A percentile compares a stretch with the other conserved stretches of the same genome.
phyloP scores from a whole-genome alignment of 2,329 filamentous ascomycete genomes.

The Magnaporthales sp. region DNA sequence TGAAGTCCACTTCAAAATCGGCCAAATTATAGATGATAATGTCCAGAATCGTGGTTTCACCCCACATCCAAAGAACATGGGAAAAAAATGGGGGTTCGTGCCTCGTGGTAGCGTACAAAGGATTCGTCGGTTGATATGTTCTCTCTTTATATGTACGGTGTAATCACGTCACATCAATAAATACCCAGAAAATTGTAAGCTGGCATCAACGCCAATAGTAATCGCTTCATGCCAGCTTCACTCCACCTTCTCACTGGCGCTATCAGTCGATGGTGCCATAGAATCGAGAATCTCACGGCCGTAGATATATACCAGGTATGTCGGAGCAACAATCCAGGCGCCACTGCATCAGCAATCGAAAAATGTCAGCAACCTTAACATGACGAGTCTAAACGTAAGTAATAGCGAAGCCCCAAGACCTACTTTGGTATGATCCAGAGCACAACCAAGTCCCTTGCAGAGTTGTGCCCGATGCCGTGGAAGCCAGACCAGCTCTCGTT shows the following conservation, averaged over 20 bases:
- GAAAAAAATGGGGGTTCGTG: background rate
- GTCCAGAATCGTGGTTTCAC: background rate
- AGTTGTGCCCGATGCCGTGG: constrained; percentile 50
- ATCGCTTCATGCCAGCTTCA: background rate
- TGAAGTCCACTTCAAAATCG: background rate
- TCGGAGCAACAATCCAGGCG: constrained; percentile 43
- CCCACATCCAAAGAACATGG: too few species aligned
- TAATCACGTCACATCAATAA: background rate
- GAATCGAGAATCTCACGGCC: constrained; percentile 40
- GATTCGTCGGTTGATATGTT: background rate
- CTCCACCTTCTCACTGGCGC: background rate
- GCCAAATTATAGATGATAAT: background rate
- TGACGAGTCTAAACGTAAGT: background rate
- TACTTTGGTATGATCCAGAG: constrained; percentile 54
- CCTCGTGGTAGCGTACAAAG: background rate
- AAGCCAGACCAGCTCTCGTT: constrained; percentile 49
- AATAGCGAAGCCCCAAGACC: constrained; percentile 15
- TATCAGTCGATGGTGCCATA: constrained; percentile 26
- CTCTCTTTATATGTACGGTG: background rate
- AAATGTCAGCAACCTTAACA: background rate
- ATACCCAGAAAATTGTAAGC: background rate
- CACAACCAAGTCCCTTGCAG: constrained; percentile 30
- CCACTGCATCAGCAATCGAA: constrained; percentile 32
- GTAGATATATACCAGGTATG: constrained; percentile 41
- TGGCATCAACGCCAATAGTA: background rate